These are phyloP conservation scores for Eucalyptus pauciflora DNA, from an alignment of 345 rosid species.

Conservation along the genomic window DNA sequence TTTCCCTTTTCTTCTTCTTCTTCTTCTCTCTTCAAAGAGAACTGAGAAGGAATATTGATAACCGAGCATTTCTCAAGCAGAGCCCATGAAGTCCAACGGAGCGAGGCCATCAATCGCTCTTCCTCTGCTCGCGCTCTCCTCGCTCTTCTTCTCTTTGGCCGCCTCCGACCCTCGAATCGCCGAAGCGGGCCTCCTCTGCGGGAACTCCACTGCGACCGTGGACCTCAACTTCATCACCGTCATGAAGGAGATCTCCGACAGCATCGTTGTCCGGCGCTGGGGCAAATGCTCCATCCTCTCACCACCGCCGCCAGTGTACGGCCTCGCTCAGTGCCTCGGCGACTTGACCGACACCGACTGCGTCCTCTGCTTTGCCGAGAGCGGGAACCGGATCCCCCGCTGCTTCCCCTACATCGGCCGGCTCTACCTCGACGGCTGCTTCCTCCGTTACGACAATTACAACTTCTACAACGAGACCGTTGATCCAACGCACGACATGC, in stretches of 20 bases:
- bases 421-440: constrained; percentile 52
- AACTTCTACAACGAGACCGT: constrained; percentile 29
- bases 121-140: not conserved
- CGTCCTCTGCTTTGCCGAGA: constrained; percentile 17
- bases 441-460: constrained; percentile 38
- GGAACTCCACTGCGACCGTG: not conserved
- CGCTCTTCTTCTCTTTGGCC: not conserved
- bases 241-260: not conserved
- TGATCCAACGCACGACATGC: constrained; percentile 11
- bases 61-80: not conserved
- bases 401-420: constrained; percentile 32
- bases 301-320: constrained; percentile 10
- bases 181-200: not conserved
- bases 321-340: constrained; percentile 30
- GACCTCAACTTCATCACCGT: not conserved
- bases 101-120: not conserved
- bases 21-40: not conserved
- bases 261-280: not conserved
- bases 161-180: not conserved
- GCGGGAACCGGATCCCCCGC: constrained; percentile 1
- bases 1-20: not conserved
- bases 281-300: not conserved
- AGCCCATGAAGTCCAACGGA: not conserved
- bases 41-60: not conserved
- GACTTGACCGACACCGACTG: constrained; percentile 30